These are phyloP conservation scores for Neopestalotiopsis sp. DNA, from an alignment of 2,329 filamentous ascomycete genomes.

Conservation along the genomic window DNA sequence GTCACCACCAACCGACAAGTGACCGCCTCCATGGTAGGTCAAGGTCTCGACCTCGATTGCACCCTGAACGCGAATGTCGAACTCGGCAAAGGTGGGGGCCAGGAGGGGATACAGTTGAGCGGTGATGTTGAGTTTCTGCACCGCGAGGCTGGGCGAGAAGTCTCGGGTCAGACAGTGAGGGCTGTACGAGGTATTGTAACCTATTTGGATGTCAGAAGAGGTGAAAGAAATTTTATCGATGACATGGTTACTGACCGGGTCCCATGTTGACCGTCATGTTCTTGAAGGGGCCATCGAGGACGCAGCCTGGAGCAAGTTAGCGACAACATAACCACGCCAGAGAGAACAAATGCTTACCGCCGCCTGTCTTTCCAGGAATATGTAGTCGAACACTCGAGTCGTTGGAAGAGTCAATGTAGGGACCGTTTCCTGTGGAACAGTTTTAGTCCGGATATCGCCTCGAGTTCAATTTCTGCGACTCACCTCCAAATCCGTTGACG, in stretches of 20 bases:
- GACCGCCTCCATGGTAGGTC: slow-evolving; percentile 13
- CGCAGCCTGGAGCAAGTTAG: slow-evolving; percentile 29
- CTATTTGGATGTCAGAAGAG: neutral
- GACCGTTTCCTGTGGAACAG: slow-evolving; percentile 25
- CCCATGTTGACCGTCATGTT: slow-evolving; percentile 36
- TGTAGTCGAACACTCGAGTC: slow-evolving; percentile 1
- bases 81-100: slow-evolving; percentile 30
- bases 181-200: slow-evolving; percentile 29
- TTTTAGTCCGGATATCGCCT: neutral
- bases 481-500: slow-evolving; percentile 28
- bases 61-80: slow-evolving; percentile 34
- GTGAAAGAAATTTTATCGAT: neutral
- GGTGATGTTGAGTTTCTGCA: slow-evolving; percentile 22
- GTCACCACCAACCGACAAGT: slow-evolving; percentile 9
- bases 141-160: slow-evolving; percentile 29
- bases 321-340: neutral
- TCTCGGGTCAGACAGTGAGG: slow-evolving; percentile 40
- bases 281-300: slow-evolving; percentile 34
- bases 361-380: slow-evolving; percentile 15
- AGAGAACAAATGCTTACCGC: neutral
- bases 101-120: slow-evolving; percentile 22
- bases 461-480: neutral
- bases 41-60: neutral
- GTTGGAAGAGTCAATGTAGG: slow-evolving; percentile 25
- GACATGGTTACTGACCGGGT: slow-evolving; percentile 21